Conservation (phyloP, 768 basidiomycete species). For the Leucosporidium scottii region DNA sequence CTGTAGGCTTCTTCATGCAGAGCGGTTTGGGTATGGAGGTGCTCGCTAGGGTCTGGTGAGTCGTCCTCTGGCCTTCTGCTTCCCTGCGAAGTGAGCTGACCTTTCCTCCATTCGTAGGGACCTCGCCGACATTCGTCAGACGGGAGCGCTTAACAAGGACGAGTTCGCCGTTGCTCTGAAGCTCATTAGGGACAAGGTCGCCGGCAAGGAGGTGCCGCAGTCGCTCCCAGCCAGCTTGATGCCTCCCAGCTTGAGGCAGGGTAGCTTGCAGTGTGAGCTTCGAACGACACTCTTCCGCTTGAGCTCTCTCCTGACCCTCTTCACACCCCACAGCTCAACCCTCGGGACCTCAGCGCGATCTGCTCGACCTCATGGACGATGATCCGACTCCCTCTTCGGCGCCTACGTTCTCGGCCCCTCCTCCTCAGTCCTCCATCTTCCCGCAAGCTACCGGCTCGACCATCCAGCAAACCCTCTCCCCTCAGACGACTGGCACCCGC, state of each 20-base stretch:
- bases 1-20: slow-evolving; percentile 90
- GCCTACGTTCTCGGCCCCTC: neutral
- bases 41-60: slow-evolving; percentile 87
- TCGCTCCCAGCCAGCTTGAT: slow-evolving; percentile 65
- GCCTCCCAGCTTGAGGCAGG: slow-evolving; percentile 62
- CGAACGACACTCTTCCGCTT: slow-evolving; percentile 35
- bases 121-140: slow-evolving; percentile 77
- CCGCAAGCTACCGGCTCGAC: neutral
- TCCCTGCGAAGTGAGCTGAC: neutral
- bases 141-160: slow-evolving; percentile 77
- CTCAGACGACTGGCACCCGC: neutral
- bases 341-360: slow-evolving; percentile 43
- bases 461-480: slow-evolving; percentile 5
- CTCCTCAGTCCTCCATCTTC: slow-evolving; percentile 10
- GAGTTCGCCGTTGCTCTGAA: slow-evolving; percentile 95
- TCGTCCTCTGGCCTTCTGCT: slow-evolving; percentile 22
- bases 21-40: slow-evolving; percentile 72
- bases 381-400: slow-evolving; percentile 18
- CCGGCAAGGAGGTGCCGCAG: slow-evolving; percentile 57
- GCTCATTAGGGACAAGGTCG: slow-evolving; percentile 77
- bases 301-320: neutral
- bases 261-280: slow-evolving; percentile 31
- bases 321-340: neutral
- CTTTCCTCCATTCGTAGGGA: slow-evolving; percentile 58
- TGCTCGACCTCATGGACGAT: slow-evolving; percentile 54